Percentiles rank a stretch among this genome's conserved stretches.
Evolutionary conservation across 257 asterid genomes (phyloP).

Genomic region (Solanum dulcamara): DNA sequence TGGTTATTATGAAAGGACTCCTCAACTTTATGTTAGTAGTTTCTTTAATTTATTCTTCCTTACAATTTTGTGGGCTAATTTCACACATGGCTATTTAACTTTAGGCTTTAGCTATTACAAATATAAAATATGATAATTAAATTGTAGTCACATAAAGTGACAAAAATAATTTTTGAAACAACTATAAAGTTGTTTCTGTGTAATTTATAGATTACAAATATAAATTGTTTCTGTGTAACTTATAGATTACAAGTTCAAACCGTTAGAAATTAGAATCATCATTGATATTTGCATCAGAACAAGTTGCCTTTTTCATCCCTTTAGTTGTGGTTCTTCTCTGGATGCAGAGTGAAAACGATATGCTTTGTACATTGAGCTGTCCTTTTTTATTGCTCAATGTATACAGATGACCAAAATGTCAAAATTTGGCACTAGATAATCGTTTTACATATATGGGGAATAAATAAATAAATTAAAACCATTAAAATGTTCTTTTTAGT

Average conservation of each 20-base stretch:
- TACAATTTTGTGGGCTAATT: neutral
- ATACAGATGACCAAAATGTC: neutral
- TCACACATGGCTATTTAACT: neutral
- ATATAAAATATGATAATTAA: too few relatives aligned
- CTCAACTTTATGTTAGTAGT: conserved; percentile 49
- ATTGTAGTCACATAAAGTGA: neutral
- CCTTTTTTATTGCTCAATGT: too few relatives aligned
- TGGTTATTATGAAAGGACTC: conserved; percentile 69
- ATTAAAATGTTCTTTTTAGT: too few relatives aligned
- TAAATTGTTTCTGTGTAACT: too few relatives aligned
- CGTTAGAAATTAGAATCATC: too few relatives aligned
- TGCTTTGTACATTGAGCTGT: too few relatives aligned
- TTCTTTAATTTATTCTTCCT: neutral
- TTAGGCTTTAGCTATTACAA: neutral
- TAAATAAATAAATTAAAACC: too few relatives aligned
- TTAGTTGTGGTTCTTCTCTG: neutral
- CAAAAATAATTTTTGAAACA: neutral
- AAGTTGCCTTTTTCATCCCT: neutral
- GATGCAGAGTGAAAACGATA: too few relatives aligned
- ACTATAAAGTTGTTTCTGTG: too few relatives aligned
- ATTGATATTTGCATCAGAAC: neutral
- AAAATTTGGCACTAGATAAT: neutral
- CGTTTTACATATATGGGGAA: too few relatives aligned
- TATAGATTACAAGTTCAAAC: too few relatives aligned
- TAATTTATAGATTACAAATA: too few relatives aligned